Evolutionary conservation across 441 rosid genomes (phyloP).

Genomic region (Mallotus japonicus): DNA sequence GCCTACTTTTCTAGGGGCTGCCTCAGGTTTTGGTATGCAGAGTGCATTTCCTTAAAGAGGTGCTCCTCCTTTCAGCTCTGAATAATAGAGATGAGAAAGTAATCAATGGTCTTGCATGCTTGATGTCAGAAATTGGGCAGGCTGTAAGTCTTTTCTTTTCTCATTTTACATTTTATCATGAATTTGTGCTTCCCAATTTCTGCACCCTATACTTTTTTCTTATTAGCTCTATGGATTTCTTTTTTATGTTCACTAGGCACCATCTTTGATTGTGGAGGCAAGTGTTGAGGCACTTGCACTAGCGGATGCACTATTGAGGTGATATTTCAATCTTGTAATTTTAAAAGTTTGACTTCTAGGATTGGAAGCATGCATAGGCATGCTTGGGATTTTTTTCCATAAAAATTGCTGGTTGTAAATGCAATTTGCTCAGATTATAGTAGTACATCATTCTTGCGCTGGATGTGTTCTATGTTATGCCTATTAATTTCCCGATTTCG

Average conservation of each 20-base stretch:
- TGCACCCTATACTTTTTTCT: constrained; percentile 1
- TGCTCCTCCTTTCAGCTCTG: constrained; percentile 80
- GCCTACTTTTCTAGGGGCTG: constrained; percentile 62
- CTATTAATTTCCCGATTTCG: constrained; percentile 27
- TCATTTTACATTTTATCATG: background rate
- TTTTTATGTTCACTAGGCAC: constrained; percentile 57
- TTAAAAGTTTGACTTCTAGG: background rate
- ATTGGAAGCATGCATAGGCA: background rate
- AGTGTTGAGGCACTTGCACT: constrained; percentile 80
- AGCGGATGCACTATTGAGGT: constrained; percentile 84
- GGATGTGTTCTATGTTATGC: constrained; percentile 2
- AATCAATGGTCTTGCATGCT: constrained; percentile 79
- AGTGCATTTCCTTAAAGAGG: constrained; percentile 76
- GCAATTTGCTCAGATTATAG: background rate
- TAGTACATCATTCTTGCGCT: background rate
- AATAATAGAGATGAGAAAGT: constrained; percentile 67
- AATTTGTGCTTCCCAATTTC: background rate
- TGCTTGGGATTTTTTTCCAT: background rate
- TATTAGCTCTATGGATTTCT: constrained; percentile 15
- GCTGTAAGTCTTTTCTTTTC: constrained; percentile 55
- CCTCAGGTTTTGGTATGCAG: constrained; percentile 80
- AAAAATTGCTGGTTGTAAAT: background rate
- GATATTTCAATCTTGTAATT: constrained; percentile 25
- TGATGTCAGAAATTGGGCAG: constrained; percentile 96
- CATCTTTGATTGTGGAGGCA: constrained; percentile 81